A percentile compares a stretch with the other conserved stretches of the same genome.
Evolutionary conservation across 2,329 filamentous ascomycete species (phyloP).

Genomic region (Arthrinium phaeospermum): DNA sequence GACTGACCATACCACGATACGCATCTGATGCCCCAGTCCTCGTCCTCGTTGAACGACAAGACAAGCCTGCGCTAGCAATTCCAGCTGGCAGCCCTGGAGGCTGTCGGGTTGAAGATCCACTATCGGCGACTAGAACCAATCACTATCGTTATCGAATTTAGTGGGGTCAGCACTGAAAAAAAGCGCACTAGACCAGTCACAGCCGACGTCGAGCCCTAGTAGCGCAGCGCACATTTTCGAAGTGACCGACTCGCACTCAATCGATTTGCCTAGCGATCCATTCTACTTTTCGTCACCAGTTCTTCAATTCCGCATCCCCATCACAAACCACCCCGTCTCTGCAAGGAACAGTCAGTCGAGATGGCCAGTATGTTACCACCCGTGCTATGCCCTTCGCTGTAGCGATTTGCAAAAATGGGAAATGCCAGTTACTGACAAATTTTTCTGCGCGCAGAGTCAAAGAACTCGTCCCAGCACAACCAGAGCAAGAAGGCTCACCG

Average conservation of each 20-base stretch:
- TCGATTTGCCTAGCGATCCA: slow-evolving; percentile 14
- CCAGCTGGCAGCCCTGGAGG: not conserved
- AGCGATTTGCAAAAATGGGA: not conserved
- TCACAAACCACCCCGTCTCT: slow-evolving; percentile 21
- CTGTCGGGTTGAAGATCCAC: not conserved
- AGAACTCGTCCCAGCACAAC: slow-evolving; percentile 99
- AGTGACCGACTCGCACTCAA: slow-evolving; percentile 8
- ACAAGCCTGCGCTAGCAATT: not conserved
- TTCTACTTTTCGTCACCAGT: slow-evolving; percentile 17
- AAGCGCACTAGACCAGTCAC: slow-evolving; percentile 16
- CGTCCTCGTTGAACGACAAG: not conserved
- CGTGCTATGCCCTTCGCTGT: not conserved
- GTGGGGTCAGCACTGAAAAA: not conserved
- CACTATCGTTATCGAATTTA: not conserved
- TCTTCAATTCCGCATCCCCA: slow-evolving; percentile 16
- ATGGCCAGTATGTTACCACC: slow-evolving; percentile 67
- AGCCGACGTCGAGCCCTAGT: slow-evolving; percentile 14
- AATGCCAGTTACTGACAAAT: slow-evolving; percentile 37
- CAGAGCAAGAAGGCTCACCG: slow-evolving; percentile 98
- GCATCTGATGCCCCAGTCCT: not conserved
- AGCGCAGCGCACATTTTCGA: slow-evolving; percentile 15
- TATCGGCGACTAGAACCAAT: not conserved
- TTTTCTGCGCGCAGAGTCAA: slow-evolving; percentile 74
- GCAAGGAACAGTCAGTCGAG: slow-evolving; percentile 49
- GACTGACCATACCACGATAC: not conserved